Conservation (phyloP, 805 yeast genomes). For the Starmera pachycereana region DNA sequence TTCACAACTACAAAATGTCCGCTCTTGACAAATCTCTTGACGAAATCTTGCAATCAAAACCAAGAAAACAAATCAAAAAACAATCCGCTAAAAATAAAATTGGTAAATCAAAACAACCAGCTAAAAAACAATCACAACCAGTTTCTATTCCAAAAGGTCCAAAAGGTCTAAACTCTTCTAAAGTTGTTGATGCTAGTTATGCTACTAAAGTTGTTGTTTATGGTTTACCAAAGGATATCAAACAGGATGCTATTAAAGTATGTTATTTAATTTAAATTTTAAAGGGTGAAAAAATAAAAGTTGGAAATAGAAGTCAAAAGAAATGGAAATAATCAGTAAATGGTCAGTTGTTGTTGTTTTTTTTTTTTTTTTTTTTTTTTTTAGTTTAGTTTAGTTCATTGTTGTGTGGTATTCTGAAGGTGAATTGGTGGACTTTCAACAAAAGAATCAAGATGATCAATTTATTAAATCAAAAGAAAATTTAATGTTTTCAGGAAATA, state of each 20-base stretch:
- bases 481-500: no score
- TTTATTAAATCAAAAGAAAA: no score
- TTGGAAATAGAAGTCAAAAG: no score
- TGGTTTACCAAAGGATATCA: conserved; percentile 79
- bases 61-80: conserved; percentile 27
- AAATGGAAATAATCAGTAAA: neutral
- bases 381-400: no score
- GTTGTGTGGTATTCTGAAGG: no score
- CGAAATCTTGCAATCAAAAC: conserved; percentile 72
- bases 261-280: conserved; percentile 28
- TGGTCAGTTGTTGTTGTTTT: neutral
- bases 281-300: no score
- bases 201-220: conserved; percentile 81
- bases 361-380: no score
- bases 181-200: conserved; percentile 33
- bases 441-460: no score
- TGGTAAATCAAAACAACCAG: conserved; percentile 20
- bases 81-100: conserved; percentile 20
- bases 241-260: conserved; percentile 78
- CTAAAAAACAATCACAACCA: conserved; percentile 13
- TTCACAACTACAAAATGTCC: conserved; percentile 51
- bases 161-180: conserved; percentile 2
- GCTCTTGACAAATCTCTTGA: conserved; percentile 89
- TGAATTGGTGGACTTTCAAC: no score
- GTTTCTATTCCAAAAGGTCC: conserved; percentile 3